phyloP scores from a whole-genome alignment of 176 grass and related monocot genomes.

The Areca catechu region DNA sequence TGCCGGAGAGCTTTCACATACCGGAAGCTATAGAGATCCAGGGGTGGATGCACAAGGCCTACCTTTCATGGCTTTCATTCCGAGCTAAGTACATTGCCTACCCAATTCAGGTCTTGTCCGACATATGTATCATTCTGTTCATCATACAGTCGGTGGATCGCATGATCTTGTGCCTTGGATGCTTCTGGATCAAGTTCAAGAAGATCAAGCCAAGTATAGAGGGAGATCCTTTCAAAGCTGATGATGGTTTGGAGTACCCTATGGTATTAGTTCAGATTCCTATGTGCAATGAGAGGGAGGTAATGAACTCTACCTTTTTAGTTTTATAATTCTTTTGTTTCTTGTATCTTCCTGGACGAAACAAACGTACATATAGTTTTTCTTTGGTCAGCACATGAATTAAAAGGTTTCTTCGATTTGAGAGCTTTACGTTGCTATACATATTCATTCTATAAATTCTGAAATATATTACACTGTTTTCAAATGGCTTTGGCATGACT shows the following conservation, averaged over 20 bases:
- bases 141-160: conserved; percentile 54
- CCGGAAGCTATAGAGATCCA: conserved; percentile 46
- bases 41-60: conserved; percentile 43
- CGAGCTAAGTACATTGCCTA: conserved; percentile 43
- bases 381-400: too few relatives aligned
- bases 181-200: conserved; percentile 75
- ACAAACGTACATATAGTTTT: too few relatives aligned
- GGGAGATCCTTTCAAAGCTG: conserved; percentile 32
- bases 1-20: conserved; percentile 26
- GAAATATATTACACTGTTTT: too few relatives aligned
- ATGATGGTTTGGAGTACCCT: conserved; percentile 39
- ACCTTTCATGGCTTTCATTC: conserved; percentile 57
- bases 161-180: conserved; percentile 50
- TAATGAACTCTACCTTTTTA: conserved; percentile 17
- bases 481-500: too few relatives aligned
- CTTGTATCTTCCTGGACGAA: too few relatives aligned
- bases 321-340: not conserved
- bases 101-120: conserved; percentile 48
- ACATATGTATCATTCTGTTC: conserved; percentile 52
- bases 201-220: conserved; percentile 56
- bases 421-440: too few relatives aligned
- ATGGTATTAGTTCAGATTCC: conserved; percentile 87
- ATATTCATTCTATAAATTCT: too few relatives aligned
- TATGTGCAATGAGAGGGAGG: conserved; percentile 81
- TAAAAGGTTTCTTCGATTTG: too few relatives aligned